Base-by-base conservation (phyloP, 192 early-diverging fungal genomes). In the Paraglomus brasilianum region DNA sequence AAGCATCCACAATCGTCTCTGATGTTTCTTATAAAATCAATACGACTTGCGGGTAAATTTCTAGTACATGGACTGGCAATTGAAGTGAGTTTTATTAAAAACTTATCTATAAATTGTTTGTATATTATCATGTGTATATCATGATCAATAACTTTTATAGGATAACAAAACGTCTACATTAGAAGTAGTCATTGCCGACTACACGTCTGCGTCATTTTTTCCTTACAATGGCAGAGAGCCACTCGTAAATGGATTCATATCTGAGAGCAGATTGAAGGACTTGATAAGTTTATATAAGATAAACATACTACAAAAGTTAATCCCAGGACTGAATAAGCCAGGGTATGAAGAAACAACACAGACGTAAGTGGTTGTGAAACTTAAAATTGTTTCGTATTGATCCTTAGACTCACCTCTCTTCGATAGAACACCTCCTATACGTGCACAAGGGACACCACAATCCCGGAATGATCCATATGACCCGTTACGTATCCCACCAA, bases 251-350 rank as follows among this genome's bases (percentile, higher is more conserved):
- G 86, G 75, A 5, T 90, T 85, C 66, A 80, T 84, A 22, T 88
- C 87, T n/a, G 74, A 73, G 5, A 75, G 73, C 9, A 76, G 79
- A 55, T 65, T 91, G 21, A 82, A 87, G 50, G 86, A 89, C 40
- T 65, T 91, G 14, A 73, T 92, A 30, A 77, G 53, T 17, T 69
- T 78, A 39, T 88, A 86, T 75, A 88, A 89, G 55, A 77, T 83
- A 51, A 79, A 81, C 47, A 83, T 92, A 43, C 66, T 92, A 1
- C 87, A 91, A 53, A 69, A 76, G 21, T 77, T 92, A 44, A 88
- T 88, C 43, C 89, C 89, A 19, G 85, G 84, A 8, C 51, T 91
- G 11, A 78, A 85, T 61, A 92, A 92, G 74, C 83, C 84, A 0
- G 91, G 91, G 7, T 91, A 90, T 61, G 82, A 88, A 70, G 85